Evolutionary conservation across 352 stramenopile genomes (phyloP), one percentile per base, ranked within the genome.

Genomic region (Phytopythium ostracodes): DNA sequence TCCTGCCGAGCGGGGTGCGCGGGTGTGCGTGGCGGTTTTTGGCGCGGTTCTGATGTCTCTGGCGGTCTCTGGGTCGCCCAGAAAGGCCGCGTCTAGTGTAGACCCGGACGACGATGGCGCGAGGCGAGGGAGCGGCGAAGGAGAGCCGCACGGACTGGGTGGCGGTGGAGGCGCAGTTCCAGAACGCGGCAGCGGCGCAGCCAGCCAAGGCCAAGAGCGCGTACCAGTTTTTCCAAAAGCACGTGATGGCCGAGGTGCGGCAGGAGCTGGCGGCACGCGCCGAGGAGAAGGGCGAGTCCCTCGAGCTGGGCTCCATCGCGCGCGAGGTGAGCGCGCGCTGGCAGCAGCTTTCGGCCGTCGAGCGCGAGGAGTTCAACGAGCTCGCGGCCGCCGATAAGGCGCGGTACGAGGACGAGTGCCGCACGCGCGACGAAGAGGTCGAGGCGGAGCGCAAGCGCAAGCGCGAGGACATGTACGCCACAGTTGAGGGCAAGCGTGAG

Each of bases 221-320:
- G 52, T 95, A 91, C 69, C 69, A 81, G 65, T 84, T 87, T 38
- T 94, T 91, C 67, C 83, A 91, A 63, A 94, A 93, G 62, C 70
- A 66, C 42, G 65, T 75, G 25, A 92, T 92, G 76, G 67, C 71
- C 59, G 75, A 81, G 7, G 73, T 94, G 31, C 87, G 89, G 51
- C 62, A 67, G 22, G 79, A 89, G 31, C 63, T 96, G 25, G 59
- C 63, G 36, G 60, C 68, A 18, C 62, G 65, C 20, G 77, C 75
- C 9, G 79, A 71, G 22, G 72, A 92, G 57, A 52, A 38, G 22
- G 71, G 78, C 46, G 81, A 90, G 56, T 18, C 71, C 9, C 35
- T 94, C 15, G 85, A 94, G 24, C 51, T 93, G 1, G 86, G 84
- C 15, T 66, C 65, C 20, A 77, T 95, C 49, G 81, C 77, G 54